Evolutionary conservation across 495 filamentous ascomycete genomes (phyloP).

Genomic region (Lepraria neglecta): DNA sequence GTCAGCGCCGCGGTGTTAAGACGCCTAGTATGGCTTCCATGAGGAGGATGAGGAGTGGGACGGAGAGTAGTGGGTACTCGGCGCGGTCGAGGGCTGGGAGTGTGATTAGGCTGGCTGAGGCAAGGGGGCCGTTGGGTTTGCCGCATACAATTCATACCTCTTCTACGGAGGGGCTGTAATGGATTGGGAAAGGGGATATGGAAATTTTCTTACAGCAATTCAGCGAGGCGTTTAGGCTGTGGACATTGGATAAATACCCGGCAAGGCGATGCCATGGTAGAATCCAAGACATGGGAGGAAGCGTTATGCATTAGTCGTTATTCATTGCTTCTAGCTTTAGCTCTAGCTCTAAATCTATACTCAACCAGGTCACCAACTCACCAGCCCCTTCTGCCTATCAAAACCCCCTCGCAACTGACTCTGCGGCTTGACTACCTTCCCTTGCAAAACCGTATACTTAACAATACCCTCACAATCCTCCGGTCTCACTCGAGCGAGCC

Average conservation of each 20-base stretch:
- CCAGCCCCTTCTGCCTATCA: constrained; percentile 68
- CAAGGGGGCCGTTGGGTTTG: constrained; percentile 36
- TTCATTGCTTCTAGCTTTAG: too few relatives aligned
- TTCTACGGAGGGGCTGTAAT: background rate
- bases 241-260: constrained; percentile 5
- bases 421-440: constrained; percentile 85
- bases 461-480: constrained; percentile 95
- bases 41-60: constrained; percentile 34
- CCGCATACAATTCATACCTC: constrained; percentile 37
- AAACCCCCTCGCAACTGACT: constrained; percentile 84
- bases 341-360: too few relatives aligned
- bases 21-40: constrained; percentile 39
- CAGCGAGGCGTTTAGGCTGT: constrained; percentile 19
- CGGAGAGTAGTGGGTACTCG: constrained; percentile 28
- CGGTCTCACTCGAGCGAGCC: constrained; percentile 81
- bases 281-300: too few relatives aligned
- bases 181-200: background rate
- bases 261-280: too few relatives aligned
- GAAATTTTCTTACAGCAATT: too few relatives aligned
- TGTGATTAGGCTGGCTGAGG: constrained; percentile 43
- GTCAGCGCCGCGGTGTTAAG: constrained; percentile 20
- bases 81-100: constrained; percentile 37
- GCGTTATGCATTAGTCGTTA: too few relatives aligned
- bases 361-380: constrained; percentile 54
- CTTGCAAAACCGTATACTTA: constrained; percentile 80